Base-by-base conservation (phyloP, 768 basidiomycete genomes). In the Boletus sensibilis region DNA sequence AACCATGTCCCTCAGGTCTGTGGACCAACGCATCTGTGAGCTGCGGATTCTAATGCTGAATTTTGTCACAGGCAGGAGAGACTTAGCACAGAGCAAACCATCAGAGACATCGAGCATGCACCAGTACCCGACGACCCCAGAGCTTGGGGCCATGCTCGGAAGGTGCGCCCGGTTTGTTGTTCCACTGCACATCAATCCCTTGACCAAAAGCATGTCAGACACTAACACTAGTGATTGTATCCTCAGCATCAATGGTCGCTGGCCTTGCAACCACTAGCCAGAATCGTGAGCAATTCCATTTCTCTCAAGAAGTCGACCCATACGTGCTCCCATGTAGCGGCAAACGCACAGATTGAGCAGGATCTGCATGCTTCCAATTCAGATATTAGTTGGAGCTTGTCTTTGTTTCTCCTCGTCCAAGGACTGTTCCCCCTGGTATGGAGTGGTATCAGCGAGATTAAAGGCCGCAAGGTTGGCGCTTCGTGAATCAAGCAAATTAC, bases 401-500 rank as follows among this genome's bases (percentile, higher is more conserved):
- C 89, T 1, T 55, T 88, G 21, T 92, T 89, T 71, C 84, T 90
- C 56, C 73, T 87, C 2, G 59, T 86, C 4, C 91, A 92, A 72
- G 91, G 91, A 2, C 62, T 75, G 20, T 73, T 83, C 49, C 91
- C 91, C 0, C 56, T 89, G 31, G 41, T 86, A 1, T 92, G 90
- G 89, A 81, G 78, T 37, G 80, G 85, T 0, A 71, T 91, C 29
- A 87, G 86, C 58, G 91, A 93, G 69, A 80, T 92, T 16, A 84
- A 83, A 63, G 91, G 91, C 1, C 75, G 90, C 50, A 92, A 84
- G 77, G 85, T 84, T 59, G 37, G 55, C 8, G 6, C 52, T 55
- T 34, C 18, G 21, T 44, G 13, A 16, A 50, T 50, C 48, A 2
- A n/a, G 23, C 29, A 6, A 27, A 39, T 33, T 8, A 18, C 31